Evolutionary conservation across 2,329 filamentous ascomycete genomes (phyloP), one percentile per base, ranked within the genome.

Genomic region (Aschersonia sp.): DNA sequence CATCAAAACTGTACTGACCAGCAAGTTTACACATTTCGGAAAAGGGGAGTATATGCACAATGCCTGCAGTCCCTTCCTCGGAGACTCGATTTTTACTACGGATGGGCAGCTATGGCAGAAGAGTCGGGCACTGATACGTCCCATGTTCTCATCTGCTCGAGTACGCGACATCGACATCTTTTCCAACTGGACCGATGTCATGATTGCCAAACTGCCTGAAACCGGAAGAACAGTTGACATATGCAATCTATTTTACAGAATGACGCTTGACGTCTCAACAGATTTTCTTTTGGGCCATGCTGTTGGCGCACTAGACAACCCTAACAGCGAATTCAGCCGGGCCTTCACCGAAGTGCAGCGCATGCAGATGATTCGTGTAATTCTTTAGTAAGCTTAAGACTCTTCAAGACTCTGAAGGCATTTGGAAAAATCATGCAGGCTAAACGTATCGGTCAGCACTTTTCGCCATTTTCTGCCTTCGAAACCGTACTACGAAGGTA

Each of bases 1-100:
- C 59, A 84, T 94, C 68, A 94, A 95, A 63, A 86, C 89, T 5
- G 74, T 95, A 29, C 71, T 95, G n/a, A 85, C 88, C 0, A 84
- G 83, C 1, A 87, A 95, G 59, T 95, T 95, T 59, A 48, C 54
- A 41, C 85, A 94, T 58, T 95, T 81, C 59, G 89, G 88, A 56
- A 88, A 95, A 61, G 87, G 88, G 6, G 66, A 79, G 51, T 64
- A 70, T 29, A 94, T 94, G 66, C 82, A 89, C 56, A 55, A 64
- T 7, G 82, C 88, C 46, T 94, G 84, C 83, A 72, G 77, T 49
- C 76, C 80, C 11, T 94, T 86, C 52, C 68, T 94, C 22, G 84
- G 84, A 30, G 75, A 87, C 56, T 60, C 78, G 65, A 87, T 86
- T 68, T 87, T 86, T 63, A 81, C 81, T 6, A 94, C 87, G 0